Base-by-base conservation (phyloP, 257 asterid genomes). In the Solanum chiquidenum region DNA sequence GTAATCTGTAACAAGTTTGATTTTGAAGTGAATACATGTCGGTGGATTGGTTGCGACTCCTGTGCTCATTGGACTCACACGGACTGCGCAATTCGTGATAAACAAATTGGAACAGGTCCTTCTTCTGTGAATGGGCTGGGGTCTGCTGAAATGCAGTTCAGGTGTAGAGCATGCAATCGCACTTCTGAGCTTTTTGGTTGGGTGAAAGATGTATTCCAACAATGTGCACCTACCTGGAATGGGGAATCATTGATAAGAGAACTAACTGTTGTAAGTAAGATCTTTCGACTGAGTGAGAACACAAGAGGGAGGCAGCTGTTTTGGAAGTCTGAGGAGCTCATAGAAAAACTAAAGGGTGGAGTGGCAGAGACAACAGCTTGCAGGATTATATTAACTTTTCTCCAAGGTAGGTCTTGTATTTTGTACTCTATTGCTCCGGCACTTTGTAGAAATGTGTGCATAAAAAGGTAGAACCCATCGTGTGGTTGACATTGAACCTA, bases 11-110 rank as follows among this genome's bases (percentile, higher is more conserved):
- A 91, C 90, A 96, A 93, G 85, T 96, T 96, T 90, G 98, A 96
- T 86, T 96, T 94, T 86, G 99, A 96, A 92, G 98, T 95, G 74
- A 95, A 96, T 91, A 96, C 99, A 6, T 96, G 99, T 75, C 92
- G 98, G 76, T 96, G 99, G 99, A 90, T 96, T 55, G 99, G 98
- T 40, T 96, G 99, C 79, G 99, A 96, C 90, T 85, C 88, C 44
- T 96, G 99, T 85, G 95, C 98, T 86, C 99, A 96, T 88, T 96
- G 99, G 99, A 96, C 99, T 86, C 99, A 96, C 91, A 96, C 98
- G 0, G 99, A 96, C 85, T 96, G 99, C 89, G 98, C 99, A 60
- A 95, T 96, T 89, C 94, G 94, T 35, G 94, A 93, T 91, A 94
- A 94, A 40, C 98, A 88, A 90, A 94, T 96, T 86, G 95, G 96